Evolutionary conservation across 108 stramenopile genomes (phyloP).

Genomic region (Schizochytrium sp.): DNA sequence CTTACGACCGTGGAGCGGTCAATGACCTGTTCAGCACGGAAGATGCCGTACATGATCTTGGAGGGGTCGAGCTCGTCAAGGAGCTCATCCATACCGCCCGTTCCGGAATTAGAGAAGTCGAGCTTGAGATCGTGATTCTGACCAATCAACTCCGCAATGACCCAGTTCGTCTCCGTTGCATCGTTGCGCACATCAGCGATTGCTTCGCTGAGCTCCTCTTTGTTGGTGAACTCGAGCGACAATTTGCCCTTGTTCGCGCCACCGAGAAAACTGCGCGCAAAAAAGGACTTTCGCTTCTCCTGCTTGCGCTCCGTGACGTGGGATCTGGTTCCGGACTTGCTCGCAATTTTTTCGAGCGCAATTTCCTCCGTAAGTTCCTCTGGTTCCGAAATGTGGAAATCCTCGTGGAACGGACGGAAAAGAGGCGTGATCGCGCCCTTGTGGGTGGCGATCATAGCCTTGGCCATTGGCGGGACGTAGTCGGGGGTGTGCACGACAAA

Average conservation of each 20-base stretch:
- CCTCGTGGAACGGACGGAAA: conserved; percentile 27
- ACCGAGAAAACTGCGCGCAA: neutral
- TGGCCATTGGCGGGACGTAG: conserved; percentile 24
- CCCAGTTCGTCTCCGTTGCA: neutral
- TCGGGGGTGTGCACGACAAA: conserved; percentile 28
- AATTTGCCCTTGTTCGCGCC: neutral
- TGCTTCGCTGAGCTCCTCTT: neutral
- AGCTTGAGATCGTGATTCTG: neutral
- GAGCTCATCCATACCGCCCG: neutral
- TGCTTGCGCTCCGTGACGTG: neutral
- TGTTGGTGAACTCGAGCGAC: neutral
- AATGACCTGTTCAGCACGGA: neutral
- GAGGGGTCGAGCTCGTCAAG: neutral
- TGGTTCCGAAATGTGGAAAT: conserved; percentile 18
- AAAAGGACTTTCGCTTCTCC: neutral
- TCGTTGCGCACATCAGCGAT: conserved; percentile 16
- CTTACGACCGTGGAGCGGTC: neutral
- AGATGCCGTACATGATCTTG: neutral
- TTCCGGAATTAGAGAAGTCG: neutral
- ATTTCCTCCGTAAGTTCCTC: conserved; percentile 29
- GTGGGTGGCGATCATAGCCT: conserved; percentile 33
- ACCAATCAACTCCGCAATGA: neutral
- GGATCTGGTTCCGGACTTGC: conserved; percentile 21
- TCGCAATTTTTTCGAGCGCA: conserved; percentile 16
- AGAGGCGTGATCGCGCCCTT: conserved; percentile 10